Conservation (phyloP, 345 rosid genomes). For the Ceriops zippeliana region DNA sequence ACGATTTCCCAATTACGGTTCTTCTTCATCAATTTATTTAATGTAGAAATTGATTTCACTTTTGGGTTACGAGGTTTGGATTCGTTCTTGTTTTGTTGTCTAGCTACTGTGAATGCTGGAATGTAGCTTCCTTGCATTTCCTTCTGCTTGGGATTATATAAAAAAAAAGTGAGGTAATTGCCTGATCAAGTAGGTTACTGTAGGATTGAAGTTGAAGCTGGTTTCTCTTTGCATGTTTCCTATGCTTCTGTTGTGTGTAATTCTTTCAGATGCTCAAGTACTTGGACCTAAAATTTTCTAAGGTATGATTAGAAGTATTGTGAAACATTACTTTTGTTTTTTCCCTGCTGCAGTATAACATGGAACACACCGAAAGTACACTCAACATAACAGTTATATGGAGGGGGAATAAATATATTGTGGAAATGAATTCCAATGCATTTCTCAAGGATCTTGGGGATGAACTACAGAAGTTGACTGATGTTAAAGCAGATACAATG, state of each 20-base stretch:
- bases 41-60: neutral
- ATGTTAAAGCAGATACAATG: constrained; percentile 71
- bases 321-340: neutral
- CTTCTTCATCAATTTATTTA: neutral
- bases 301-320: neutral
- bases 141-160: neutral
- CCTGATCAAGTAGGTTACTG: neutral
- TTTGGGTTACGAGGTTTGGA: neutral
- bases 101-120: neutral
- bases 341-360: constrained; percentile 25
- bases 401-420: constrained; percentile 64
- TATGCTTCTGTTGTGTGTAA: neutral
- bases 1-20: neutral
- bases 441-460: constrained; percentile 63
- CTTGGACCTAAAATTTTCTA: neutral
- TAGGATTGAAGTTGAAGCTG: neutral
- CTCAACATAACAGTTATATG: constrained; percentile 50
- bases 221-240: neutral
- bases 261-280: neutral
- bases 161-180: too few species aligned
- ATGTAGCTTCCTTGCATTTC: neutral
- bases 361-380: constrained; percentile 36
- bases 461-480: constrained; percentile 62
- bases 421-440: constrained; percentile 49
- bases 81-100: neutral